Base-by-base conservation (phyloP, 805 yeast genomes). In the Candida silvatica region DNA sequence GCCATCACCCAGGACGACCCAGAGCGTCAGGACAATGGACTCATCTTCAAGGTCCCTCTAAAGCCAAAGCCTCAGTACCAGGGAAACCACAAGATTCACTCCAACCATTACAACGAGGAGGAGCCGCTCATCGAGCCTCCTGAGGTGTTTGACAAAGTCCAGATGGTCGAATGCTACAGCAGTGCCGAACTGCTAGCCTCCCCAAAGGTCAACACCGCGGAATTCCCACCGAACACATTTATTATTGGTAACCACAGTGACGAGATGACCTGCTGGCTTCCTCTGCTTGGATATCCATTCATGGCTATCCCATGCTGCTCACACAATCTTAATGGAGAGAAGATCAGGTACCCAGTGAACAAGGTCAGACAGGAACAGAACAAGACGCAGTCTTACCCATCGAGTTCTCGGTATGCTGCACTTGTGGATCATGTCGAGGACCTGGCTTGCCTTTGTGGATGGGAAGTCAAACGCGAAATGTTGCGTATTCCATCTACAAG, bases 301-400 rank as follows among this genome's bases (percentile, higher is more conserved):
- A 64, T 90, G 65, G 95, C 86, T 7, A 84, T 90, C 28, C 97
- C 97, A 8, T 90, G 97, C 54, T 90, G 97, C 55, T 87, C 97
- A 0, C 95, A 90, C 56, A 75, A 81, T 3, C 66, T 90, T 29
- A 71, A 78, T 5, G 97, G 97, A 3, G 77, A 75, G 20, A 77
- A 77, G 46, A 64, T 69, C 3, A 66, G 97, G 47, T 88, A 71
- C 48, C 62, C 77, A 12, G 69, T 73, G 2, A 63, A 65, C 36
- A 61, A 50, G 37, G 35, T 27, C 9, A 38, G 29, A 15, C 51
- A 37, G 29, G 37, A 29, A 15, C 49, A 37, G 27, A 38, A 15
- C 37, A 39, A 26, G 40, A 42, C 20, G 46, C 40, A 48, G 2
- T 43, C 58, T 9, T 54, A 52, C 37, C 59, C 58, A 4, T 54